Conservation (phyloP, 257 asterid species). For the Primulina huaijiensis region DNA sequence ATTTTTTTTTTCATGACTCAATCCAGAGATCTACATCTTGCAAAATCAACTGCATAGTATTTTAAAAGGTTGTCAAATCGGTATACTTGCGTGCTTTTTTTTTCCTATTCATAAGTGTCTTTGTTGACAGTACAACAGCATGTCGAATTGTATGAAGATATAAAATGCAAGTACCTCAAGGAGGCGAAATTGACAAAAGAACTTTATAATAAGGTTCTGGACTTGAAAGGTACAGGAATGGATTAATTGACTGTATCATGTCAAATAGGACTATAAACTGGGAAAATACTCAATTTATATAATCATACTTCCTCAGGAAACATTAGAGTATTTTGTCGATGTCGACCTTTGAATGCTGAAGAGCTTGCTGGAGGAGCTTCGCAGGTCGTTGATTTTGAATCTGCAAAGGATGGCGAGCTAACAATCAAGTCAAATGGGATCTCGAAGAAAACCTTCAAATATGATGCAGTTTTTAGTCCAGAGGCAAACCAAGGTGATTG, state of each 20-base stretch:
- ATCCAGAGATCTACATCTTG: not conserved
- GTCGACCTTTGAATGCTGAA: conserved; percentile 79
- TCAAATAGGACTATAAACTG: conserved; percentile 9
- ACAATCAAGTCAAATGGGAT: conserved; percentile 65
- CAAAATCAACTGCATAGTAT: not conserved
- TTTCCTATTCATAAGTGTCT: conserved; percentile 10
- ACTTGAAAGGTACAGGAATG: conserved; percentile 65
- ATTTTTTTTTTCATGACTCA: not conserved
- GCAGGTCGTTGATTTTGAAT: conserved; percentile 70
- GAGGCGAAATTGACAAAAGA: conserved; percentile 73
- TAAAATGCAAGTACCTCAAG: conserved; percentile 57
- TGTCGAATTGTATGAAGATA: conserved; percentile 53
- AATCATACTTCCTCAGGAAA: conserved; percentile 52
- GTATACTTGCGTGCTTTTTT: not conserved
- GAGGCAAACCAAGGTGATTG: conserved; percentile 73
- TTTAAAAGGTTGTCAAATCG: conserved; percentile 6
- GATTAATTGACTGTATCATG: conserved; percentile 1
- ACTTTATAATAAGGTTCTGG: conserved; percentile 83
- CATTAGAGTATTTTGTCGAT: conserved; percentile 94
- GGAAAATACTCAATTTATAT: conserved; percentile 21
- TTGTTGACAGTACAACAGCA: conserved; percentile 58
- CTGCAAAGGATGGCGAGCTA: conserved; percentile 83
- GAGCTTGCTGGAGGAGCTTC: conserved; percentile 70
- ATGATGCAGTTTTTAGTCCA: conserved; percentile 80
- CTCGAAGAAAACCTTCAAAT: conserved; percentile 61